phyloP scores from a whole-genome alignment of 2,329 filamentous ascomycete species.

The Gaeumannomyces tritici region DNA sequence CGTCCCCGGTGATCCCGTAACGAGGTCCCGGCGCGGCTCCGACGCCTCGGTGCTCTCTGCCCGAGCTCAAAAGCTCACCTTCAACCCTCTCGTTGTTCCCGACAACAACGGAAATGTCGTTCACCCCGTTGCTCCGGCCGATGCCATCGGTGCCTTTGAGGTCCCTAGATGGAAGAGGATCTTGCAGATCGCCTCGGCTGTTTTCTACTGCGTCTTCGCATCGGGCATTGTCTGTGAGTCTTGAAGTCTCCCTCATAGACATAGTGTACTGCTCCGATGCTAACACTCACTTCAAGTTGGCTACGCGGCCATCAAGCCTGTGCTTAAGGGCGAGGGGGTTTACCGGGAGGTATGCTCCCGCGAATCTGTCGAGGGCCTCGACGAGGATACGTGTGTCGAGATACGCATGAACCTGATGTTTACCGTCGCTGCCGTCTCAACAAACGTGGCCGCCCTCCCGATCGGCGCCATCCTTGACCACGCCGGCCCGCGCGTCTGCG shows the following conservation, averaged over 20 bases:
- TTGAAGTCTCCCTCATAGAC: neutral
- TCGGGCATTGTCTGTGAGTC: conserved; percentile 54
- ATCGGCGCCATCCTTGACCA: conserved; percentile 78
- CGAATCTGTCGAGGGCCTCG: conserved; percentile 11
- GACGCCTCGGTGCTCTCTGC: conserved; percentile 35
- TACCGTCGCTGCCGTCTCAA: conserved; percentile 77
- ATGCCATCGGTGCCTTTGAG: conserved; percentile 42
- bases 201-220: conserved; percentile 42
- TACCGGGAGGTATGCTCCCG: conserved; percentile 52
- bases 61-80: conserved; percentile 38
- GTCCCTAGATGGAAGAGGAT: conserved; percentile 44
- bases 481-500: conserved; percentile 69
- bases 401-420: conserved; percentile 82
- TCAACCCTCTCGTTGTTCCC: conserved; percentile 44
- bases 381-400: conserved; percentile 37
- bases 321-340: conserved; percentile 63
- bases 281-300: conserved; percentile 42
- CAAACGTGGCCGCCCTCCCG: conserved; percentile 78
- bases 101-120: conserved; percentile 35
- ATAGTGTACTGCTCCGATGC: neutral
- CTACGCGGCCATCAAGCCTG: conserved; percentile 75
- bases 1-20: conserved; percentile 23
- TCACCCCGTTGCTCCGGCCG: conserved; percentile 6
- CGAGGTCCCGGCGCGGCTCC: conserved; percentile 29
- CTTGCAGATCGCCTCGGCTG: conserved; percentile 26